Conservation (phyloP, 2,329 filamentous ascomycete species). For the Ceratocystiopsis sp. region DNA sequence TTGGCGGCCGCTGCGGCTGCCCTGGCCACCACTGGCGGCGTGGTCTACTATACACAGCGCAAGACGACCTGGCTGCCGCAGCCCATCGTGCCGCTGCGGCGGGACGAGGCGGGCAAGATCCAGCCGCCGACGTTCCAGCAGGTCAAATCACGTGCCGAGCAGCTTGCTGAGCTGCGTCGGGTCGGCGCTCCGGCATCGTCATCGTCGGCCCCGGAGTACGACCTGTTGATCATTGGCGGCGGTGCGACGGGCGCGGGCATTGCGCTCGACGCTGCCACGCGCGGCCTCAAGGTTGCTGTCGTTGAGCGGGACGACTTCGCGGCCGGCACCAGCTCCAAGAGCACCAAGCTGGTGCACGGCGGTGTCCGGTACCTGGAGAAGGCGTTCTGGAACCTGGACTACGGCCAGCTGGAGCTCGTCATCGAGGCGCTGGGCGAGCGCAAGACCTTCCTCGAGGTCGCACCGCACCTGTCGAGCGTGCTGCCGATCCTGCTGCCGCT, state of each 20-base stretch:
- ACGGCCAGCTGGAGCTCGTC: slow-evolving; percentile 65
- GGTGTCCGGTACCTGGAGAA: slow-evolving; percentile 77
- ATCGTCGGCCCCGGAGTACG: slow-evolving; percentile 38
- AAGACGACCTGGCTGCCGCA: not conserved
- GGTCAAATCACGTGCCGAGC: slow-evolving; percentile 3
- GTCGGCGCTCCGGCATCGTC: slow-evolving; percentile 6
- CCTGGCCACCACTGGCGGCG: slow-evolving; percentile 1
- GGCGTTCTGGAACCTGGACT: slow-evolving; percentile 72
- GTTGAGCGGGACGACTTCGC: slow-evolving; percentile 76
- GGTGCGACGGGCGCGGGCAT: slow-evolving; percentile 69
- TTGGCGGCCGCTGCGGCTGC: slow-evolving; percentile 3
- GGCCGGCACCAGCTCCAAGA: slow-evolving; percentile 69
- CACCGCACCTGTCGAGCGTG: slow-evolving; percentile 65
- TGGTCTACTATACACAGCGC: not conserved
- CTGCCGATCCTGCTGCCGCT: slow-evolving; percentile 72
- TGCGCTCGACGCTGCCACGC: slow-evolving; percentile 63
- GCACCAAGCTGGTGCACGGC: slow-evolving; percentile 73
- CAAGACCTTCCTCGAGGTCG: slow-evolving; percentile 69
- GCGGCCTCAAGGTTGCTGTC: slow-evolving; percentile 62
- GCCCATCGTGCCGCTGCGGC: slow-evolving; percentile 5
- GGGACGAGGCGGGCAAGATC: slow-evolving; percentile 3
- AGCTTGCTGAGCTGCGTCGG: slow-evolving; percentile 2
- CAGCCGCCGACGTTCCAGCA: slow-evolving; percentile 2
- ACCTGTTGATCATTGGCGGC: slow-evolving; percentile 62
- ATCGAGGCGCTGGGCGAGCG: slow-evolving; percentile 69